Percentiles rank a stretch among this genome's conserved stretches.
Conservation (phyloP, 164 flowering plant genomes). For the Cinnamomum micranthum region DNA sequence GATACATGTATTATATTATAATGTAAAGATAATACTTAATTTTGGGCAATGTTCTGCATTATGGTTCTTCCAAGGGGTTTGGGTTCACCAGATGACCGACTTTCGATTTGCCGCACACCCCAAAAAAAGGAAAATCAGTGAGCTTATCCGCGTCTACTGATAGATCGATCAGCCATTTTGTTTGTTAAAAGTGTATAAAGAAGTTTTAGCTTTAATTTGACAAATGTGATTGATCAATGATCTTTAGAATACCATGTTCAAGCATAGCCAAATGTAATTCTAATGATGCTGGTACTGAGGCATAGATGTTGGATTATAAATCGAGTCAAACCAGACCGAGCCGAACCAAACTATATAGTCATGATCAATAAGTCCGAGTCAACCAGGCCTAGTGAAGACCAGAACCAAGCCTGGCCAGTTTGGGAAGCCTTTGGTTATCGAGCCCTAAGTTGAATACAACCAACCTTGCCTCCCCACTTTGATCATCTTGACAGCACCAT, state of each 20-base stretch:
- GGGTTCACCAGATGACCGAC: not conserved
- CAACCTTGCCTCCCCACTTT: slow-evolving; percentile 7
- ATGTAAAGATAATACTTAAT: not conserved
- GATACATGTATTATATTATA: not conserved
- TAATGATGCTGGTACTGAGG: not conserved
- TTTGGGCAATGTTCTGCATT: not conserved
- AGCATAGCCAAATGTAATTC: not conserved
- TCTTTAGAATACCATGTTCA: not conserved
- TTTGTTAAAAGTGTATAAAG: not conserved
- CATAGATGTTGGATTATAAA: not conserved
- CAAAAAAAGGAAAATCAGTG: not conserved
- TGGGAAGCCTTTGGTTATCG: not conserved
- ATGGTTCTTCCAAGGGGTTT: not conserved
- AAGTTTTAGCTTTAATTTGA: not conserved
- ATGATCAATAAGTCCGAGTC: no score
- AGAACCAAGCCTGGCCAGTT: no score
- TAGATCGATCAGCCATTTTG: not conserved
- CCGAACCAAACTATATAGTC: no score
- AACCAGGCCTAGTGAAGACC: not conserved
- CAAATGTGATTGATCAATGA: not conserved
- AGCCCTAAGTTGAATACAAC: slow-evolving; percentile 1
- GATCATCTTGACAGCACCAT: slow-evolving; percentile 4
- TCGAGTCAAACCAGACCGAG: no score
- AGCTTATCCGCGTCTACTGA: not conserved
- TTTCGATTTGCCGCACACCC: not conserved